Conservation (phyloP, 148 eudicot species). For the Cornus kousa region DNA sequence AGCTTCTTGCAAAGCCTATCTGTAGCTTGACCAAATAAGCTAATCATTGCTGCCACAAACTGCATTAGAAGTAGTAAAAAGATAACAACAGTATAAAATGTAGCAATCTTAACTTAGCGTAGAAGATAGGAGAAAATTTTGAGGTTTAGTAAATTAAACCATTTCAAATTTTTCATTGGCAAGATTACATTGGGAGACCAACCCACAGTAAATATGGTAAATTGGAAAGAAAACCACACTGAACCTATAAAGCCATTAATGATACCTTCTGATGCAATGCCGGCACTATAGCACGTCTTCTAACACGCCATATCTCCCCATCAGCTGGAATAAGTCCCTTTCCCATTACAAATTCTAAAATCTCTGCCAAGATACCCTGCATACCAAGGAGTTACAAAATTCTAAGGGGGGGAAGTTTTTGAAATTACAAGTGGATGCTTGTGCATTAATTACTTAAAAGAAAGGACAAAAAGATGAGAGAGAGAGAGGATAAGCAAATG, state of each 20-base stretch:
- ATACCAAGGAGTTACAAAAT: constrained; percentile 9
- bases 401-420: background rate
- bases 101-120: background rate
- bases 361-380: constrained; percentile 93
- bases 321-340: constrained; percentile 98
- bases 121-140: background rate
- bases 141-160: background rate
- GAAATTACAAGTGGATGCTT: background rate
- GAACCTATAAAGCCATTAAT: background rate
- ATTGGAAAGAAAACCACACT: background rate
- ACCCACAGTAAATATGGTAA: background rate
- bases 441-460: constrained; percentile 1
- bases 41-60: constrained; percentile 93
- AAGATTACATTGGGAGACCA: background rate
- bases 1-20: constrained; percentile 86
- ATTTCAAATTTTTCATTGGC: background rate
- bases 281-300: constrained; percentile 96
- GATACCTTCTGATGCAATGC: constrained; percentile 92
- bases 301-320: constrained; percentile 93
- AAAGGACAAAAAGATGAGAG: background rate
- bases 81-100: constrained; percentile 11
- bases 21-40: constrained; percentile 82
- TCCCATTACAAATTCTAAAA: constrained; percentile 97
- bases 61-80: constrained; percentile 22
- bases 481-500: background rate